Evolutionary conservation across 768 basidiomycete genomes (phyloP), one percentile per base, ranked within the genome.

Genomic region (Antrodiella citrinella): DNA sequence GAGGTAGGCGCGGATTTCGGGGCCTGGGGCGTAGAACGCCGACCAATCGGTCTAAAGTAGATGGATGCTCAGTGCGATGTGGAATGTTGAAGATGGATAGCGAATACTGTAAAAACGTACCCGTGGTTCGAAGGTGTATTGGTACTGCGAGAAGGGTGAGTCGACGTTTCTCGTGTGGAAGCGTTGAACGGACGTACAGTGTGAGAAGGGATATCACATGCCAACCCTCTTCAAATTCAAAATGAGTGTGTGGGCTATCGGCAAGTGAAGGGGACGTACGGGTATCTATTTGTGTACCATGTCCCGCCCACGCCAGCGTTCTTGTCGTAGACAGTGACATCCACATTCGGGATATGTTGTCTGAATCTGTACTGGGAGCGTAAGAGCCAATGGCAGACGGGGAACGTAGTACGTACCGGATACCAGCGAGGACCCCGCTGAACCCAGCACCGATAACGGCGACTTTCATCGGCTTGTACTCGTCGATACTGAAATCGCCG

Each of bases 141-240:
- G 80, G 55, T 81, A 80, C 79, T 82, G 48, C 2, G 41, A 26
- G 22, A 39, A 19, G 15, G n/a, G n/a, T 44, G 39, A 44, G 22
- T n/a, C 13, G n/a, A 12, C 42, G 21, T 26, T n/a, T 24, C 19
- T 20, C 38, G 11, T 43, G 30, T 44, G 13, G 20, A 25, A 24
- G 3, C 20, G 15, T 4, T 22, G 18, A 45, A 47, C 10, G 10
- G 30, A 21, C 72, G 53, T 58, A 80, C 79, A 35, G 68, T 70
- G 51, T 79, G 78, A 1, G 80, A 70, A 10, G 80, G 80, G 19
- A 82, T 72, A 57, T 82, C 82, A 55, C 82, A 83, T n/a, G 76
- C 72, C 9, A 81, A 59, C 7, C 80, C 79, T 69, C 78, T 58
- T 35, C 30, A 35, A 15, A 19, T 35, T 45, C 24, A 20, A 48